Base-by-base conservation (phyloP, 2,329 filamentous ascomycete species). In the Shiraia sp. region DNA sequence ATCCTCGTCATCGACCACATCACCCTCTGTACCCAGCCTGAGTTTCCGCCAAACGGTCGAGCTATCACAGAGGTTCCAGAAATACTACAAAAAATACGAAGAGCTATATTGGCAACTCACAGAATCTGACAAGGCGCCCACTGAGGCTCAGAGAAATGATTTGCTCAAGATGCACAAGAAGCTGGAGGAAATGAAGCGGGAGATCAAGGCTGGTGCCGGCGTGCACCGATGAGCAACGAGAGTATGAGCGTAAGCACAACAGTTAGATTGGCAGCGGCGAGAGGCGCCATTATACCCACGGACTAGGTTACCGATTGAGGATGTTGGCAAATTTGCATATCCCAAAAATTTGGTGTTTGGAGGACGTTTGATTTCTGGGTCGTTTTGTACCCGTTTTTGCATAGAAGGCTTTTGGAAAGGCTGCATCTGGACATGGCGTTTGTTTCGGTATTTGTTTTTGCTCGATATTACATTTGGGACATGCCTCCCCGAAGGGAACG, bases 31-130 rank as follows among this genome's bases (percentile, higher is more conserved):
- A 31, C 56, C 61, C 28, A 64, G 54, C 41, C 48, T 72, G 45
- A 69, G 64, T 47, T 75, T 71, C 63, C 68, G 65, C 16, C 72
- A 75, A 51, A 73, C 71, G 24, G 64, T 77, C 15, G 68, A 71
- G 42, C 54, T 75, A 17, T 75, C 74, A 2, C 70, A 72, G 51
- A 72, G 70, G 34, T 85, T 85, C 63, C 80, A 82, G 57, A 70
- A 70, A 38, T 77, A 77, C 47, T 84, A 85, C 56, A 76, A 76
- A 25, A 75, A 74, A 42, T 85, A 86, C 55, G 74, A 75, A 52
- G 66, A 74, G 54, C 61, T 83, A 53, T 80, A 84, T 60, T 76
- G 77, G 56, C 62, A 68, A 49, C 54, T 75, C 46, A 63, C 61
- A 0, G 69, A 70, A 28, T 53, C 63, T 9, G 51, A 69, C 23